Evolutionary conservation across 2,329 filamentous ascomycete species (phyloP), one percentile per base, ranked within the genome.

Genomic region (Hymenoscyphus linearis): DNA sequence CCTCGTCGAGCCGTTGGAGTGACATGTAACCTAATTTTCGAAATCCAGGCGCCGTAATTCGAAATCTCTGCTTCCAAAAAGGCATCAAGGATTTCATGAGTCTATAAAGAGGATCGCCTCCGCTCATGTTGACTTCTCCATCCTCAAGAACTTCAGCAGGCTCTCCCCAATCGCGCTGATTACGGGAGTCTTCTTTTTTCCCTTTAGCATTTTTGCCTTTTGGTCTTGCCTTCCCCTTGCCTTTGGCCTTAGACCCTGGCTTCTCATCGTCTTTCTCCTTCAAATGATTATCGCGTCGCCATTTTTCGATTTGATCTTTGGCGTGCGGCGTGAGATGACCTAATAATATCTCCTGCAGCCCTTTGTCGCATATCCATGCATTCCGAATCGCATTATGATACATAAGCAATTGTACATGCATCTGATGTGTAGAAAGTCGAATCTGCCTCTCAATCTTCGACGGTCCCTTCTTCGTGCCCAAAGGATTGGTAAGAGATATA

Each of bases 321-420:
- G 69, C 53, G 76, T 84, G 87, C 0, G 84, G 79, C 0, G 89
- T 82, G 6, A 96, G 69, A 61, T 91, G 87, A n/a, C 86, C 85
- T 3, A 95, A 80, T 71, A 97, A 79, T 16, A 86, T 88, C 12
- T 86, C 85, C 64, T 95, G 90, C 0, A 96, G 80, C 64, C 89
- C 84, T 3, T 81, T 74, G 68, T 98, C 90, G 67, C 90, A 90
- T 22, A 92, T 76, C 88, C 93, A 98, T 0, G 85, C 80, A 72
- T 98, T 97, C 50, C 90, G 85, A 14, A 95, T 76, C 0, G 90
- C 84, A 71, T 98, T 98, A 73, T 98, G 93, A 81, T 89, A 97
- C 62, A 99, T 82, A 16, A 99, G 78, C 58, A 86, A 84, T 72
- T 96, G 87, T 1, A 98, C 92, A 74, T 99, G 95, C 67, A 96